Conservation (phyloP, 345 rosid species). For the Lepidium aucheri region DNA sequence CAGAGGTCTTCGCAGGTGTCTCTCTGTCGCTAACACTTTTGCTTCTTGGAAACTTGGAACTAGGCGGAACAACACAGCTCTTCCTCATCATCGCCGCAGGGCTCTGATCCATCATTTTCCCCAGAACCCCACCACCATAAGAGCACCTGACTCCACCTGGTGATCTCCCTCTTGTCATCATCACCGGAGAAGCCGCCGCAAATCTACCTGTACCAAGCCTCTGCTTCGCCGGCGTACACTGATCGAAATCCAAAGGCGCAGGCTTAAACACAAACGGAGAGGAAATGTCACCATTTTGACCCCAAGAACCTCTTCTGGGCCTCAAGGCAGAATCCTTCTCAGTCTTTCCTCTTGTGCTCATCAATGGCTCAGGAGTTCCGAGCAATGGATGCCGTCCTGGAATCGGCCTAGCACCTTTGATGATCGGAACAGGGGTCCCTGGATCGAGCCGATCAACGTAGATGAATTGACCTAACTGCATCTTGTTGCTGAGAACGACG, state of each 20-base stretch:
- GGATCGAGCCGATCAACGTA: conserved; percentile 82
- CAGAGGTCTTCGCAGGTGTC: conserved; percentile 32
- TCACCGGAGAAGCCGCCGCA: conserved; percentile 44
- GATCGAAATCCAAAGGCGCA: conserved; percentile 76
- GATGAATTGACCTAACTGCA: conserved; percentile 94
- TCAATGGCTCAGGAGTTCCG: conserved; percentile 81
- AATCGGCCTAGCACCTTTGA: conserved; percentile 71
- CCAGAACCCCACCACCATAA: conserved; percentile 65
- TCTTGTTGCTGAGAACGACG: conserved; percentile 67
- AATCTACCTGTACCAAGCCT: conserved; percentile 28
- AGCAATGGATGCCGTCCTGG: conserved; percentile 88
- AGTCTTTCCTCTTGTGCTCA: conserved; percentile 54
- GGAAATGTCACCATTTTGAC: conserved; percentile 35
- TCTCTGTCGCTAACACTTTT: conserved; percentile 67
- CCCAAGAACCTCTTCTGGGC: conserved; percentile 86
- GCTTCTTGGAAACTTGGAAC: conserved; percentile 70
- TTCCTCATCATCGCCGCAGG: conserved; percentile 59
- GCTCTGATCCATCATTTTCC: conserved; percentile 51
- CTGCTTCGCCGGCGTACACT: conserved; percentile 70
- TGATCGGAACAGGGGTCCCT: conserved; percentile 88
- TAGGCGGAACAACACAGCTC: conserved; percentile 59
- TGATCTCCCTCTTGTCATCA: conserved; percentile 36
- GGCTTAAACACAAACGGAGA: conserved; percentile 76
- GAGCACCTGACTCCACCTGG: conserved; percentile 51
- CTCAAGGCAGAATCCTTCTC: conserved; percentile 36